phyloP scores from a whole-genome alignment of 2,329 filamentous ascomycete genomes.

The Purpureocillium lavendulum region DNA sequence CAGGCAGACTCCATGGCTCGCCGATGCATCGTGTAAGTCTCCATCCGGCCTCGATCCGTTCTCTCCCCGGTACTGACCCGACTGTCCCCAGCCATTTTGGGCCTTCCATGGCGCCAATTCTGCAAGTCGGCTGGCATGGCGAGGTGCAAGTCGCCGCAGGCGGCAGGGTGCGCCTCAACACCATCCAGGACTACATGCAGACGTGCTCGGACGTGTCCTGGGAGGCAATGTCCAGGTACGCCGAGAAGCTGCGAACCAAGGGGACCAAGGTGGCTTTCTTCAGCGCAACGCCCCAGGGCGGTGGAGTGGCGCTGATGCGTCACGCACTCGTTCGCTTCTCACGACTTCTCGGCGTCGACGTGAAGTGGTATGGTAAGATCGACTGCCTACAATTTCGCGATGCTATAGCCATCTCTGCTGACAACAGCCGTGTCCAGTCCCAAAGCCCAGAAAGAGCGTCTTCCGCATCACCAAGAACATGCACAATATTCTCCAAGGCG shows the following conservation, averaged over 20 bases:
- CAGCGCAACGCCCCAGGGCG: slow-evolving; percentile 73
- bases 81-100: slow-evolving; percentile 46
- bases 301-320: slow-evolving; percentile 74
- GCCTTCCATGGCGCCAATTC: slow-evolving; percentile 59
- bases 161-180: slow-evolving; percentile 52
- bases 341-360: slow-evolving; percentile 55
- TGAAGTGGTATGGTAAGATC: slow-evolving; percentile 61
- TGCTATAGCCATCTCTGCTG: no score
- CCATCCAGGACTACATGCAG: slow-evolving; percentile 47
- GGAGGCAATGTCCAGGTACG: slow-evolving; percentile 56
- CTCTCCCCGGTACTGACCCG: neutral
- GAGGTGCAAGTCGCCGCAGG: slow-evolving; percentile 62
- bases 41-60: neutral
- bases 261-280: slow-evolving; percentile 69
- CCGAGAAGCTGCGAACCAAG: slow-evolving; percentile 50
- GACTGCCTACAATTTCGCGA: no score
- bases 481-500: slow-evolving; percentile 82
- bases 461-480: slow-evolving; percentile 82
- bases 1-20: slow-evolving; percentile 74
- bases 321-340: slow-evolving; percentile 69
- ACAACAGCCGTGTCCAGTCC: slow-evolving; percentile 37
- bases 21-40: slow-evolving; percentile 63
- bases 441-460: slow-evolving; percentile 69
- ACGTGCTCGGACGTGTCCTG: slow-evolving; percentile 57
- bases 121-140: slow-evolving; percentile 60